These are phyloP conservation scores for Triadica sebifera DNA, from an alignment of 345 rosid species.

Conservation along the genomic window DNA sequence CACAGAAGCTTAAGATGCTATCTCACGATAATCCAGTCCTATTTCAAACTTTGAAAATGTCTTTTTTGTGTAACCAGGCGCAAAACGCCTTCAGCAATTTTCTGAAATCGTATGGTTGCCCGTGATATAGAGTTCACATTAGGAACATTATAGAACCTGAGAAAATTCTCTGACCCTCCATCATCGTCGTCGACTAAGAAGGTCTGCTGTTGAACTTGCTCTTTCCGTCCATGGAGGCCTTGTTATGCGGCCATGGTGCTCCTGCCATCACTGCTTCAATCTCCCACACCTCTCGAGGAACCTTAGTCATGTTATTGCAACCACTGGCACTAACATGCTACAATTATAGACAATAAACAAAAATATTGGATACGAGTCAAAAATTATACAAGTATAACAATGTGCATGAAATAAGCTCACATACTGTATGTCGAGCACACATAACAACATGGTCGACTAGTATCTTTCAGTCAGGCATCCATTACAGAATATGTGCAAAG, in stretches of 20 bases:
- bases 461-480: background rate
- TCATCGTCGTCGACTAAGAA: background rate
- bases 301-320: slow-evolving; percentile 76
- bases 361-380: background rate
- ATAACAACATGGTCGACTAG: background rate
- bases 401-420: background rate
- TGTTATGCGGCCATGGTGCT: slow-evolving; percentile 54
- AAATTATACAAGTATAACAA: background rate
- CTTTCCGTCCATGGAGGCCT: background rate
- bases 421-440: background rate
- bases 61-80: too few relatives aligned
- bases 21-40: background rate
- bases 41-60: background rate
- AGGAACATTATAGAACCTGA: background rate
- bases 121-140: background rate
- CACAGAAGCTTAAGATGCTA: background rate
- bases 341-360: background rate
- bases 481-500: background rate
- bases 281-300: slow-evolving; percentile 60
- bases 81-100: background rate
- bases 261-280: slow-evolving; percentile 95
- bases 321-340: slow-evolving; percentile 65
- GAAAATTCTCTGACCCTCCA: background rate
- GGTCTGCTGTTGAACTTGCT: background rate
- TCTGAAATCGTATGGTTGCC: background rate